These are phyloP conservation scores for Onygena corvina DNA, from an alignment of 2,329 filamentous ascomycete species.

Conservation along the genomic window DNA sequence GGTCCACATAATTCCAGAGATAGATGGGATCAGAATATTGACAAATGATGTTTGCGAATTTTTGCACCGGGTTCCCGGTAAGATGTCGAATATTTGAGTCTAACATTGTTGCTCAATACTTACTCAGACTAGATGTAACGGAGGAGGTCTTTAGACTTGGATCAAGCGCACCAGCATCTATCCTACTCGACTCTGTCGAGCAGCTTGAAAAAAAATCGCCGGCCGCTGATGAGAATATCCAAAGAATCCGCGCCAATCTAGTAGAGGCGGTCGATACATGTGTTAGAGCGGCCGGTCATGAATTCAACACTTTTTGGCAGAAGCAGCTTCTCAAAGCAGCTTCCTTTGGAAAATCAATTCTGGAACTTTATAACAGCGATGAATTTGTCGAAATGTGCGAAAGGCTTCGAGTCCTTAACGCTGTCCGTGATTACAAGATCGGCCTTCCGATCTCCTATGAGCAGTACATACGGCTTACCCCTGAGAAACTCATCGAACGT, in stretches of 20 bases:
- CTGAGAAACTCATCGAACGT: conserved; percentile 74
- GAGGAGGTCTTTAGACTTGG: conserved; percentile 82
- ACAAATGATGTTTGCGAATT: conserved; percentile 96
- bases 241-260: conserved; percentile 75
- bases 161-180: conserved; percentile 76
- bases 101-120: conserved; percentile 6
- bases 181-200: conserved; percentile 84
- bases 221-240: conserved; percentile 95
- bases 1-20: conserved; percentile 77
- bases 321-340: conserved; percentile 93
- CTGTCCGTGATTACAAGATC: conserved; percentile 79
- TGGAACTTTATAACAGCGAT: conserved; percentile 95
- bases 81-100: conserved; percentile 9
- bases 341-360: conserved; percentile 91
- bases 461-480: conserved; percentile 81
- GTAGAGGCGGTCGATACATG: conserved; percentile 90
- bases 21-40: conserved; percentile 78
- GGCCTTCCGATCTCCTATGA: conserved; percentile 86
- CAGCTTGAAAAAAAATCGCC: conserved; percentile 87
- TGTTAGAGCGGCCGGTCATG: conserved; percentile 82
- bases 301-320: conserved; percentile 84
- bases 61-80: conserved; percentile 73
- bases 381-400: conserved; percentile 99
- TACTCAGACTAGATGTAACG: conserved; percentile 47
- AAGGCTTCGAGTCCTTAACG: conserved; percentile 80